These are phyloP conservation scores for Crithidia expoeki DNA, from an alignment of 208 protist species.

Conservation along the genomic window DNA sequence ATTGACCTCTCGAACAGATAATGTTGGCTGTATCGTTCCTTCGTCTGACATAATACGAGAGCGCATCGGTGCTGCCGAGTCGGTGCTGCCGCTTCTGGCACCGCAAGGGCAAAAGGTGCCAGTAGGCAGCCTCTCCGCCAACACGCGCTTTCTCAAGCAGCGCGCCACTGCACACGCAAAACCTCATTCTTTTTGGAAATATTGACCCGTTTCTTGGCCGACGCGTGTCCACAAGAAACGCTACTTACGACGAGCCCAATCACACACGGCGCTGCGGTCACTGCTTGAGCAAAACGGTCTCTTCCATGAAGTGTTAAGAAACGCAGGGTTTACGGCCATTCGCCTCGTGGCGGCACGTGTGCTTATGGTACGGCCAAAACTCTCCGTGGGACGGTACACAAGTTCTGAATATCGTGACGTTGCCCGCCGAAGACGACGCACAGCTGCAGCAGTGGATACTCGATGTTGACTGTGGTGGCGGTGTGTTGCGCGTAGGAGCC, in stretches of 20 bases:
- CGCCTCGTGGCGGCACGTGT: slow-evolving; percentile 14
- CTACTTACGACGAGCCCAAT: slow-evolving; percentile 27
- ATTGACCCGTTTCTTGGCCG: slow-evolving; percentile 25
- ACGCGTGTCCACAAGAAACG: slow-evolving; percentile 13
- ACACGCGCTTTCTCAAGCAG: slow-evolving; percentile 17
- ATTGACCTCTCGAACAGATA: too few species aligned
- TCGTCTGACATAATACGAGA: slow-evolving; percentile 16
- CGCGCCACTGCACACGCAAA: slow-evolving; percentile 10
- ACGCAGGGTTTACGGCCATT: slow-evolving; percentile 13
- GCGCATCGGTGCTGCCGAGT: slow-evolving; percentile 25
- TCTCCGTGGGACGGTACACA: slow-evolving; percentile 16
- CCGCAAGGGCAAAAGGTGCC: not conserved
- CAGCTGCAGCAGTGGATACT: slow-evolving; percentile 16
- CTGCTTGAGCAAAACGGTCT: slow-evolving; percentile 38
- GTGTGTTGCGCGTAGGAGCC: slow-evolving; percentile 25
- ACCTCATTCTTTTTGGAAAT: slow-evolving; percentile 25
- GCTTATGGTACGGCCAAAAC: not conserved
- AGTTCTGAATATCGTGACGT: slow-evolving; percentile 9
- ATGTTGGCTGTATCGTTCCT: slow-evolving; percentile 15
- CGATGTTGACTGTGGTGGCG: slow-evolving; percentile 37
- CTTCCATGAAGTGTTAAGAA: slow-evolving; percentile 20
- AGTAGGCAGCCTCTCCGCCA: not conserved
- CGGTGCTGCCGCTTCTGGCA: slow-evolving; percentile 9
- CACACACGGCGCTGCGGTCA: slow-evolving; percentile 30
- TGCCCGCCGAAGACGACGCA: not conserved